Percentiles rank a stretch among this genome's conserved stretches.
phyloP scores from a whole-genome alignment of 371 early-diverging fungal genomes.

The Circinella minor region DNA sequence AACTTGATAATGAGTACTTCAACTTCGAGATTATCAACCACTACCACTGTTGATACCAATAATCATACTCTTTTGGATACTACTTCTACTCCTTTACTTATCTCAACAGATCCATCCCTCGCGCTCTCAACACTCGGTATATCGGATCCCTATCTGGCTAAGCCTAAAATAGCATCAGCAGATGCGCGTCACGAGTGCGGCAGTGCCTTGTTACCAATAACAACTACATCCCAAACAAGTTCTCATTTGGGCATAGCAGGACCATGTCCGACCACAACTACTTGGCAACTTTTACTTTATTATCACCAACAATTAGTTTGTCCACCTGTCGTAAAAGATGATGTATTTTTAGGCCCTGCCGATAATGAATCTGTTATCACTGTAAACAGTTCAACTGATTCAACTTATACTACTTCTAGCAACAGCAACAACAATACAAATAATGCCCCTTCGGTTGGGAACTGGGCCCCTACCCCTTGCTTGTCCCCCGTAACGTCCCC shows the following conservation, averaged over 20 bases:
- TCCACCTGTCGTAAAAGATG: slow-evolving; percentile 24
- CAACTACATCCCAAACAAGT: slow-evolving; percentile 10
- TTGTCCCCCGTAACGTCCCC: slow-evolving; percentile 46
- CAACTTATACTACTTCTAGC: neutral
- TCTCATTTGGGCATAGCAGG: slow-evolving; percentile 20
- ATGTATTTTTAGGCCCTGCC: slow-evolving; percentile 25
- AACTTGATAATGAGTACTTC: neutral
- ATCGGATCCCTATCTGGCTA: slow-evolving; percentile 13
- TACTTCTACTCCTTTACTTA: neutral
- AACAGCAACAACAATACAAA: neutral
- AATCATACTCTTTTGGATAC: neutral
- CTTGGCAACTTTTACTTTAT: slow-evolving; percentile 21
- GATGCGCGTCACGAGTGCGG: slow-evolving; percentile 32
- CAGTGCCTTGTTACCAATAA: slow-evolving; percentile 24
- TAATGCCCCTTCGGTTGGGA: slow-evolving; percentile 12
- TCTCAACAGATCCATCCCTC: neutral
- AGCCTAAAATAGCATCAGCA: slow-evolving; percentile 32
- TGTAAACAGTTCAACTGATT: slow-evolving; percentile 12
- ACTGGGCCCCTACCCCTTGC: slow-evolving; percentile 36
- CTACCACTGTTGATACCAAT: neutral
- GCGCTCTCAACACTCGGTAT: slow-evolving; percentile 7
- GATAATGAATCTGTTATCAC: slow-evolving; percentile 24
- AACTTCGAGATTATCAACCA: neutral
- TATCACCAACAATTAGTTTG: slow-evolving; percentile 18
- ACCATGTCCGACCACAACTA: slow-evolving; percentile 10